Base-by-base conservation (phyloP, 192 early-diverging fungal species). In the Glomus cerebriforme region DNA sequence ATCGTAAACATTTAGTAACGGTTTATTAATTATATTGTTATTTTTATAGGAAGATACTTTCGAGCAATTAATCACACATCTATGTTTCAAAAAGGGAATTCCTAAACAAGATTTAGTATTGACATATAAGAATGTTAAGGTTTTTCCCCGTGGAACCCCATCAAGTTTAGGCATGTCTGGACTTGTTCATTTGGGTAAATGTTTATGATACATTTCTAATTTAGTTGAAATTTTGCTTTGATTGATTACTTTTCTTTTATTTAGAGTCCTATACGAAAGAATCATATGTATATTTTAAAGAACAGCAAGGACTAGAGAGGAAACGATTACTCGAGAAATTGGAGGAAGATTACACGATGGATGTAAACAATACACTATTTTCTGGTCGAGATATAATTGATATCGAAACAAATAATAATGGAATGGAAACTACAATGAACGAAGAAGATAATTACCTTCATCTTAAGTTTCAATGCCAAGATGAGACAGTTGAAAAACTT, bases 141-240 rank as follows among this genome's bases (percentile, higher is more conserved):
- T 80, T 32, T 80, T 80, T 73, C 70, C 73, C 6, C 73, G 73
- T 26, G 49, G 79, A 13, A 80, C 79, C 3, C 79, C 79, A 19
- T 32, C 47, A 62, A 76, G 59, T 60, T 67, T 80, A 54, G 73
- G 73, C 24, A 80, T 80, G 49, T 7, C 39, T 7, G 73, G 59
- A 15, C 22, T 76, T n/a, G 79, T 39, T 12, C 15, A 19, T 63
- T 32, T 80, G 19, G 79, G 79, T 80, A 47, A 19, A 37, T 60
- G 1, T 3, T 68, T 17, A 66, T 71, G 22, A 7, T 72, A 15
- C 5, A 24, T 39, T n/a, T 37, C 22, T 0, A 26, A 3, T n/a
- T 39, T 7, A 34, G 8, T 31, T 58, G 29, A 12, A 39, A 29
- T 47, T 63, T 27, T 71, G n/a, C 3, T n/a, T 64, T 35, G 22